Conservation (phyloP, 2,329 filamentous ascomycete species). For the Xylariaceae sp. region DNA sequence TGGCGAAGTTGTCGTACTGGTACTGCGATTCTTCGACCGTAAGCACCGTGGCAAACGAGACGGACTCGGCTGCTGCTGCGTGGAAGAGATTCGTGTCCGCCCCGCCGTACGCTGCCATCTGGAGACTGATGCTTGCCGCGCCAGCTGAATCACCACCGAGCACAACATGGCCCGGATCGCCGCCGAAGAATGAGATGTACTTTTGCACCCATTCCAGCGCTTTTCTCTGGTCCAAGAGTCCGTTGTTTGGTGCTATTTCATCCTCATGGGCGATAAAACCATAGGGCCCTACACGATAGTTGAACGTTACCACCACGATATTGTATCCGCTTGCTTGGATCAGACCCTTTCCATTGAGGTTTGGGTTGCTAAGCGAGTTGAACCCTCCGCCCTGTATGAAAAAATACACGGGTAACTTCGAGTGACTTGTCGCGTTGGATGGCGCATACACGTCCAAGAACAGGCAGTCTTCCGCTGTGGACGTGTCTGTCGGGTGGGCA, state of each 20-base stretch:
- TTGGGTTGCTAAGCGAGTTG: constrained; percentile 52
- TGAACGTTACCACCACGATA: constrained; percentile 74
- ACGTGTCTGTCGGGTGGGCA: constrained; percentile 21
- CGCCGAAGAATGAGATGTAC: constrained; percentile 71
- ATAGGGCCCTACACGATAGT: constrained; percentile 77
- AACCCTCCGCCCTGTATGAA: constrained; percentile 68
- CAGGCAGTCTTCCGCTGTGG: constrained; percentile 67
- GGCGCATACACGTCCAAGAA: constrained; percentile 71
- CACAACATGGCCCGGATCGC: constrained; percentile 70
- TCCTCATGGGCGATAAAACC: constrained; percentile 71
- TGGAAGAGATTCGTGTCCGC: constrained; percentile 56
- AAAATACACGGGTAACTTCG: constrained; percentile 67
- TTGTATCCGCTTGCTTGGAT: constrained; percentile 61
- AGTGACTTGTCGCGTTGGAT: constrained; percentile 51
- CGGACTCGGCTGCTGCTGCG: constrained; percentile 56
- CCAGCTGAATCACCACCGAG: constrained; percentile 74
- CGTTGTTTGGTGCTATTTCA: constrained; percentile 67
- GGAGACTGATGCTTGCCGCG: constrained; percentile 67
- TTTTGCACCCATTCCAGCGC: constrained; percentile 72
- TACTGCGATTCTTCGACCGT: constrained; percentile 56
- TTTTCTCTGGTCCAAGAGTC: constrained; percentile 72
- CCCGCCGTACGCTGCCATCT: constrained; percentile 63
- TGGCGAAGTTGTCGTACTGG: constrained; percentile 56
- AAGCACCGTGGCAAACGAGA: constrained; percentile 57
- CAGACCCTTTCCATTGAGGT: constrained; percentile 67